Conservation (phyloP, 371 early-diverging fungal species). For the Syncephalastrum sp. region DNA sequence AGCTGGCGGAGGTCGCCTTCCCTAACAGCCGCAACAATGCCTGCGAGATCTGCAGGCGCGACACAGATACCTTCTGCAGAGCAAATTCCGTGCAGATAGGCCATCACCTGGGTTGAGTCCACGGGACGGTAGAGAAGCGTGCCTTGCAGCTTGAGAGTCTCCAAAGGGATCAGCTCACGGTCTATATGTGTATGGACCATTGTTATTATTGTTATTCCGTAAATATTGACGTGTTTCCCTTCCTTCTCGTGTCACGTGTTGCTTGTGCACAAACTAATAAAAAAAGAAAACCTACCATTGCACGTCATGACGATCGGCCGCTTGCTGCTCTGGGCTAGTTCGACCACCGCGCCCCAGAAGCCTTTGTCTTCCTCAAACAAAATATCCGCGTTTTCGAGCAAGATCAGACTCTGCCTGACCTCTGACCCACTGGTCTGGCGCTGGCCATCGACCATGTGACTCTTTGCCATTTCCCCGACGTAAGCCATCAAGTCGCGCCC, state of each 20-base stretch:
- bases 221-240: not conserved
- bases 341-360: constrained; percentile 70
- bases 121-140: constrained; percentile 5
- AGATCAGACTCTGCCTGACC: constrained; percentile 57
- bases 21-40: constrained; percentile 17
- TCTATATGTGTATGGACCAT: constrained; percentile 12
- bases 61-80: constrained; percentile 24
- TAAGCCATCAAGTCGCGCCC: constrained; percentile 66
- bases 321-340: constrained; percentile 67
- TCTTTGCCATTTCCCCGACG: constrained; percentile 70
- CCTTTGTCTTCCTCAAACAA: constrained; percentile 82
- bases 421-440: not conserved
- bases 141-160: constrained; percentile 21
- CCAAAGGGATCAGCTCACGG: constrained; percentile 24
- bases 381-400: constrained; percentile 80
- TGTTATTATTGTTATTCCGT: too few species aligned
- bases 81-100: constrained; percentile 36
- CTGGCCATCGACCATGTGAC: constrained; percentile 51
- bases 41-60: constrained; percentile 24
- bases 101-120: constrained; percentile 16
- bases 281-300: constrained; percentile 45
- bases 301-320: constrained; percentile 82
- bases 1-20: constrained; percentile 27
- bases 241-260: not conserved
- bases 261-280: not conserved